Base-by-base conservation (phyloP, 805 yeast genomes). In the Saccharomycopsis vini region DNA sequence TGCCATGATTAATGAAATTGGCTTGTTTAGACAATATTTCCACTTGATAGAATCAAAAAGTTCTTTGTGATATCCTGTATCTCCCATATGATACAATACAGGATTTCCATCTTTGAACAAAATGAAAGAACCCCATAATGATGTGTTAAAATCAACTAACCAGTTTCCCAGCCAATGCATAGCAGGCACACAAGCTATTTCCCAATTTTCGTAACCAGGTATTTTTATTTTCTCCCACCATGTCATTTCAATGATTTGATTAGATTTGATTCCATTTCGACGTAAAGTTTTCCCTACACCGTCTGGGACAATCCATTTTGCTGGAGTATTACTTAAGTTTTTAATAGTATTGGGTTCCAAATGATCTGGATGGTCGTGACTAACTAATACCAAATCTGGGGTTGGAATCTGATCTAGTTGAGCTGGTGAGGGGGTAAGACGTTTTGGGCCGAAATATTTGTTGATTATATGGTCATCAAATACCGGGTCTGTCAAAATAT, bases 341-440 rank as follows among this genome's bases (percentile, higher is more conserved):
- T 62, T 56, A 13, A 79, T 73, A 7, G 83, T 66, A 24, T 68
- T 75, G 44, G 72, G 65, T 54, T 90, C 97, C 36, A 90, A 62
- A 63, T 90, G 97, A 60, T 90, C 97, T 1, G 97, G 97, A 56
- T 90, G 97, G 57, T 90, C 89, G 59, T 90, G 97, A 2, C 94
- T 82, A 0, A 90, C 95, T 18, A 90, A 57, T 1, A 87, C 79
- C 44, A 79, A 75, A 50, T 86, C 79, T 0, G 88, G 82, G 33
- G 64, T 61, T 9, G 87, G 83, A 10, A 89, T 68, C 16, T 79
- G 79, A 1, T 71, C 70, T 9, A 83, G 57, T 12, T 65, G 50
- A 61, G 86, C 73, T 0, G 97, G 95, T 15, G 85, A 66, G n/a
- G 79, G 77, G 0, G 81, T 71, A n/a, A 89, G 73, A 51, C 97